Evolutionary conservation across 2,329 filamentous ascomycete species (phyloP).

Genomic region (Hypoxylon sp.): DNA sequence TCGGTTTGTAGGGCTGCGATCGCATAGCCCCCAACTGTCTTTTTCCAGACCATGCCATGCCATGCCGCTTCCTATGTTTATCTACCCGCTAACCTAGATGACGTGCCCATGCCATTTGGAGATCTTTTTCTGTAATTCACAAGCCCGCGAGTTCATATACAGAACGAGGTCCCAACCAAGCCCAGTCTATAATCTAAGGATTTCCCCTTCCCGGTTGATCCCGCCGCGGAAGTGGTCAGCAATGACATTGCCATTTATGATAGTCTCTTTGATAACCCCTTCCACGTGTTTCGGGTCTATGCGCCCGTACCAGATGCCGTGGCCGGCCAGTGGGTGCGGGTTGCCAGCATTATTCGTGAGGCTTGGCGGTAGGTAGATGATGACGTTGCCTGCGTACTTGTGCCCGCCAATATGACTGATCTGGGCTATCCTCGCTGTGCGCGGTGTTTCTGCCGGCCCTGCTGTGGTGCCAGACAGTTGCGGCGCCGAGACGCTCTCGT

Average conservation of each 20-base stretch:
- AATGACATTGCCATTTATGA: constrained; percentile 74
- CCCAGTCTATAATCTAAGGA: constrained; percentile 59
- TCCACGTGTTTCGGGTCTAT: constrained; percentile 81
- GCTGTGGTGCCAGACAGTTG: constrained; percentile 41
- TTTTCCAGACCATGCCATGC: background rate
- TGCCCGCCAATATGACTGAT: constrained; percentile 88
- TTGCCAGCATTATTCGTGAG: constrained; percentile 55
- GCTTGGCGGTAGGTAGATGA: constrained; percentile 78
- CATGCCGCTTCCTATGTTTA: background rate
- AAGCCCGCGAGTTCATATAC: constrained; percentile 16
- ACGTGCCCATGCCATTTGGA: background rate
- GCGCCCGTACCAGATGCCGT: constrained; percentile 85
- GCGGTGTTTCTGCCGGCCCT: constrained; percentile 37
- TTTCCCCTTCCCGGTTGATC: constrained; percentile 66
- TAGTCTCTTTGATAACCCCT: constrained; percentile 78
- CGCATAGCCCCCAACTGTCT: background rate
- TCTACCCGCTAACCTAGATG: background rate
- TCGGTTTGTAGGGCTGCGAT: background rate
- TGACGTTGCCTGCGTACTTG: constrained; percentile 87
- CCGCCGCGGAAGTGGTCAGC: constrained; percentile 79
- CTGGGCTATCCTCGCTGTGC: constrained; percentile 71
- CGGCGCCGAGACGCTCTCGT: constrained; percentile 51
- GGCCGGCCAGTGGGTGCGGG: constrained; percentile 71
- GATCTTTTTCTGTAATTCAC: constrained; percentile 16
- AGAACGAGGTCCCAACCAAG: background rate